Conservation (phyloP, 2,329 filamentous ascomycete genomes). For the Trichoderma semiorbis region DNA sequence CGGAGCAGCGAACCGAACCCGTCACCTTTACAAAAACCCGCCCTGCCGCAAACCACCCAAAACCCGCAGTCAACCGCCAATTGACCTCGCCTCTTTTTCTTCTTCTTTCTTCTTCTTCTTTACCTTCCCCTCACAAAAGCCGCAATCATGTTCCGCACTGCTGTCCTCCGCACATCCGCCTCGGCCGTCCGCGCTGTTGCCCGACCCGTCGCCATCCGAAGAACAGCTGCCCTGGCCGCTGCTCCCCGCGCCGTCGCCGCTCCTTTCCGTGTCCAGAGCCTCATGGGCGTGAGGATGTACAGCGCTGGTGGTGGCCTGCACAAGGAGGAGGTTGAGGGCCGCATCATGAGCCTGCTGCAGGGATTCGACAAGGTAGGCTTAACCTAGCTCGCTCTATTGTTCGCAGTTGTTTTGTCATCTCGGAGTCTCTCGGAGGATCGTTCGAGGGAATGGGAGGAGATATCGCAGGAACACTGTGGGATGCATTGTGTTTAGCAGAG, state of each 20-base stretch:
- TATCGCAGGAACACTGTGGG: not conserved
- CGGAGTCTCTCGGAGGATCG: not conserved
- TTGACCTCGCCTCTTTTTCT: not conserved
- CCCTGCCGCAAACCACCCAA: slow-evolving; percentile 15
- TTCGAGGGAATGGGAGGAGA: not conserved
- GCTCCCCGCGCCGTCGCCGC: slow-evolving; percentile 47
- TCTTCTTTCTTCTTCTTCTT: not conserved
- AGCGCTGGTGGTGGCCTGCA: slow-evolving; percentile 74
- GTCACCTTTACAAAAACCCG: slow-evolving; percentile 15
- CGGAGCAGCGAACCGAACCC: not conserved
- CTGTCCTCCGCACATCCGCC: slow-evolving; percentile 68
- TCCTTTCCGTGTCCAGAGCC: slow-evolving; percentile 48
- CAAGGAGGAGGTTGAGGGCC: slow-evolving; percentile 81
- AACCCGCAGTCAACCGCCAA: slow-evolving; percentile 11
- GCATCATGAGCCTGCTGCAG: slow-evolving; percentile 88
- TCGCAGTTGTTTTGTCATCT: slow-evolving; percentile 17
- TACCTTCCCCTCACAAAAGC: not conserved
- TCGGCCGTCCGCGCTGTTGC: slow-evolving; percentile 49
- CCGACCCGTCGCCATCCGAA: slow-evolving; percentile 52
- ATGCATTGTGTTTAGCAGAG: not conserved
- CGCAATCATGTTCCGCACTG: slow-evolving; percentile 77
- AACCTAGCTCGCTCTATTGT: not conserved
- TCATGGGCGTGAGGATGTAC: slow-evolving; percentile 77
- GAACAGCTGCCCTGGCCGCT: slow-evolving; percentile 54
- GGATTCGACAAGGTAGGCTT: slow-evolving; percentile 82